These are phyloP conservation scores for Cladosporium oxysporum DNA, from an alignment of 2,329 filamentous ascomycete genomes.

Conservation along the genomic window DNA sequence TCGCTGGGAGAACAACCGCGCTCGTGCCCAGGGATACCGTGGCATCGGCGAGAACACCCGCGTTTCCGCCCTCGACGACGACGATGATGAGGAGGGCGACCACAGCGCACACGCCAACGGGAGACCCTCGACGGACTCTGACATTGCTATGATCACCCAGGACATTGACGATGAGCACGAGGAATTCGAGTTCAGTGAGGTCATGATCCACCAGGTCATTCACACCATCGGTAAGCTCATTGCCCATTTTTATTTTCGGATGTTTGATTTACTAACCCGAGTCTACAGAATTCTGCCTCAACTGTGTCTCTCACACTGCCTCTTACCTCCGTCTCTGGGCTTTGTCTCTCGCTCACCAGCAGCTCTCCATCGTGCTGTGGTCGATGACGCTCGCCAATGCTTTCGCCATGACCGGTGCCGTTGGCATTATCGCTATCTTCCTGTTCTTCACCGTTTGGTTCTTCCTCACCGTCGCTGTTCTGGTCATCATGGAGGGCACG, in stretches of 20 bases:
- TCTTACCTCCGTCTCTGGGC: constrained; percentile 99
- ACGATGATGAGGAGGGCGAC: constrained; percentile 71
- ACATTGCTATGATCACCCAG: constrained; percentile 85
- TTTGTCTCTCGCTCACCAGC: constrained; percentile 93
- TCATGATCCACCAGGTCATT: constrained; percentile 99
- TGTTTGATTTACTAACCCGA: background rate
- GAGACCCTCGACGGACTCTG: constrained; percentile 67
- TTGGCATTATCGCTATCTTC: constrained; percentile 79
- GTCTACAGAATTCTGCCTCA: constrained; percentile 82
- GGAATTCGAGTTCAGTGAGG: constrained; percentile 95
- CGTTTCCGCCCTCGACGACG: constrained; percentile 86
- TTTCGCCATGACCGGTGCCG: constrained; percentile 59
- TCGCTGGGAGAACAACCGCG: constrained; percentile 87
- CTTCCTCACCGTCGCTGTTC: constrained; percentile 72
- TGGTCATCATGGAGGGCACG: constrained; percentile 95
- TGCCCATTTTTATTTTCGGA: background rate
- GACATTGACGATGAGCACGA: constrained; percentile 77
- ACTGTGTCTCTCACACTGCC: constrained; percentile 97
- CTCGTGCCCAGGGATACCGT: constrained; percentile 84
- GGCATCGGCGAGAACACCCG: constrained; percentile 86
- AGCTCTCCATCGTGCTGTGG: constrained; percentile 95
- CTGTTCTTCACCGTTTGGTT: constrained; percentile 89
- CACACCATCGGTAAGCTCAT: constrained; percentile 84
- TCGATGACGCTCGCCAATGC: constrained; percentile 86
- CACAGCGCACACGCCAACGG: constrained; percentile 54